phyloP scores from a whole-genome alignment of 176 grass and related monocot species.

The Elymus sibiricus region DNA sequence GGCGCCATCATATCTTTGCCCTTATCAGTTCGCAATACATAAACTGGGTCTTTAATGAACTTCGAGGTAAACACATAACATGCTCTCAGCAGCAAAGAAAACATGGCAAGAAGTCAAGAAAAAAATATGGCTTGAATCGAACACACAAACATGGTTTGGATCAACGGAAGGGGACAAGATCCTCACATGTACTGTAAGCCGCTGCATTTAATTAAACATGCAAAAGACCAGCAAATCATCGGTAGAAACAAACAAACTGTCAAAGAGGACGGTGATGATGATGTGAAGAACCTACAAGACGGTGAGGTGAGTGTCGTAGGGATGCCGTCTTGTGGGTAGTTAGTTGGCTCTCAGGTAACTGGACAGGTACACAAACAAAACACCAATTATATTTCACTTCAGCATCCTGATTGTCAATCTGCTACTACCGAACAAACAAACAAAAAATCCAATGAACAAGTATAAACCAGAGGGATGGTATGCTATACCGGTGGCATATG shows the following conservation, averaged over 20 bases:
- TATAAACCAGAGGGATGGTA: too few species aligned
- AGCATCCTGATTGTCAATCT: neutral
- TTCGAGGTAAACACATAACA: too few species aligned
- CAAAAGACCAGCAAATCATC: neutral
- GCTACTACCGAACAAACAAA: neutral
- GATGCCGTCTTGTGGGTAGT: constrained; percentile 90
- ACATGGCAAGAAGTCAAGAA: too few species aligned
- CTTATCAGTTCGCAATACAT: too few species aligned
- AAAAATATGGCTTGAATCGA: too few species aligned
- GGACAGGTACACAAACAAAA: neutral
- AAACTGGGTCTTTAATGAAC: too few species aligned
- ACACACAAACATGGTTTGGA: too few species aligned
- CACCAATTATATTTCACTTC: neutral
- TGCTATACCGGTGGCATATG: neutral
- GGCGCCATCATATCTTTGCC: too few species aligned
- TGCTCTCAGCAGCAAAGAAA: too few species aligned
- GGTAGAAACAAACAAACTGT: neutral
- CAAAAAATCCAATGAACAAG: neutral
- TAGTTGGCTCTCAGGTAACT: constrained; percentile 75
- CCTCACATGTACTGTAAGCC: too few species aligned
- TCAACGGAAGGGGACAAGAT: too few species aligned
- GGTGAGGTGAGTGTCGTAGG: constrained; percentile 64
- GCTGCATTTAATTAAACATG: constrained; percentile 25
- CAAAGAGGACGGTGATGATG: neutral
- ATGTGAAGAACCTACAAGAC: constrained; percentile 53